Conservation (phyloP, 352 stramenopile genomes). For the Phytopythium oedochilum region DNA sequence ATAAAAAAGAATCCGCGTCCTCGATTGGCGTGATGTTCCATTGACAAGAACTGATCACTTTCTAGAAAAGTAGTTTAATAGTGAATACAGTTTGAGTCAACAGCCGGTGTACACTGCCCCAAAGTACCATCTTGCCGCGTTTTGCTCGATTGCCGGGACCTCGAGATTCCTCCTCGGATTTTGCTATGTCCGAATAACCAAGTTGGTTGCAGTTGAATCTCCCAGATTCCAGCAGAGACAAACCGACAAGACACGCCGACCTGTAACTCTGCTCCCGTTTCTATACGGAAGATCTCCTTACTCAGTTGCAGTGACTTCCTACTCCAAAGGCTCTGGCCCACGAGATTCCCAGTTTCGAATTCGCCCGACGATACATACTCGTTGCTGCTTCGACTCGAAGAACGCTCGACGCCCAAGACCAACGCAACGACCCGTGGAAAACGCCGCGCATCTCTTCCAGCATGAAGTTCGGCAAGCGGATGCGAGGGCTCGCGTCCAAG, state of each 20-base stretch:
- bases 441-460: not conserved
- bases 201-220: not conserved
- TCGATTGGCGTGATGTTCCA: not conserved
- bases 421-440: not conserved
- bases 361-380: not conserved
- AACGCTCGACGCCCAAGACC: not conserved
- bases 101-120: too few species aligned
- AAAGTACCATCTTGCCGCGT: not conserved
- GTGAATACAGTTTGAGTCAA: too few species aligned
- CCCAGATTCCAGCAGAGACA: not conserved
- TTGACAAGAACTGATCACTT: not conserved
- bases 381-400: not conserved
- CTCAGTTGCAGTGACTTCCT: not conserved
- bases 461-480: slow-evolving; percentile 86
- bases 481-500: slow-evolving; percentile 53
- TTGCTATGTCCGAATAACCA: not conserved
- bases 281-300: not conserved
- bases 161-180: not conserved
- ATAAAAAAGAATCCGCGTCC: not conserved
- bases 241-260: not conserved
- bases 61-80: too few species aligned
- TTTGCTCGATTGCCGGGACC: not conserved
- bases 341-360: not conserved
- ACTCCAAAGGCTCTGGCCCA: not conserved
- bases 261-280: not conserved